A percentile compares a stretch with the other conserved stretches of the same genome.
Conservation (phyloP, 441 rosid species). For the Lepidium campestre region DNA sequence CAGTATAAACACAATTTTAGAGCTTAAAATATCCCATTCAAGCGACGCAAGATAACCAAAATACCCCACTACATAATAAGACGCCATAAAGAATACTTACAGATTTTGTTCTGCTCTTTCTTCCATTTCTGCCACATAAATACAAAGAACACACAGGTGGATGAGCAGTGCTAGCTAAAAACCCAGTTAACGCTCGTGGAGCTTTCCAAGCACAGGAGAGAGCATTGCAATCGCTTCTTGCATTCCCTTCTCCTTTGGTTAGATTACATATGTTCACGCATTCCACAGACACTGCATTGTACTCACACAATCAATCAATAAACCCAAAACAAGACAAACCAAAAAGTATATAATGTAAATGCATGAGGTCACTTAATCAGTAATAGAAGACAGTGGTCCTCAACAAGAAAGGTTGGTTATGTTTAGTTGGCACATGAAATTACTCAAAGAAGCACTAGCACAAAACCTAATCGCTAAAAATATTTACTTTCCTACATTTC, state of each 20-base stretch:
- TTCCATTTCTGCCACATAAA: conserved; percentile 30
- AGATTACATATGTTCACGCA: conserved; percentile 76
- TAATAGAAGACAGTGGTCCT: conserved; percentile 11
- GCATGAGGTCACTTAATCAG: neutral
- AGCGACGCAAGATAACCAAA: neutral
- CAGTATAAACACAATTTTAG: neutral
- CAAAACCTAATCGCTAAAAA: neutral
- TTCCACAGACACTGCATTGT: conserved; percentile 69
- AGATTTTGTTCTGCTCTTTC: conserved; percentile 35
- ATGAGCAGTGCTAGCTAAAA: conserved; percentile 78
- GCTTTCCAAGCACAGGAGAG: conserved; percentile 92
- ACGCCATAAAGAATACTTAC: conserved; percentile 37
- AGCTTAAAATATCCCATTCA: neutral
- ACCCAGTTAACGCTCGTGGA: conserved; percentile 85
- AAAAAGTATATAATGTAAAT: neutral
- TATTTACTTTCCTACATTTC: neutral
- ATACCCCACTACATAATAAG: neutral
- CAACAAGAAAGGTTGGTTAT: conserved; percentile 9
- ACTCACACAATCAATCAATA: conserved; percentile 11
- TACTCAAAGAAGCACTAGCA: neutral
- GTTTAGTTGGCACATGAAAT: conserved; percentile 18
- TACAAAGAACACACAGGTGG: conserved; percentile 43
- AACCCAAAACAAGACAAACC: neutral
- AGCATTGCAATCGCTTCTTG: conserved; percentile 65
- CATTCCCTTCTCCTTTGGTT: conserved; percentile 61